A percentile compares a stretch with the other conserved stretches of the same genome.
phyloP scores from a whole-genome alignment of 805 yeast genomes.

The Scheffersomyces coipomensis region DNA sequence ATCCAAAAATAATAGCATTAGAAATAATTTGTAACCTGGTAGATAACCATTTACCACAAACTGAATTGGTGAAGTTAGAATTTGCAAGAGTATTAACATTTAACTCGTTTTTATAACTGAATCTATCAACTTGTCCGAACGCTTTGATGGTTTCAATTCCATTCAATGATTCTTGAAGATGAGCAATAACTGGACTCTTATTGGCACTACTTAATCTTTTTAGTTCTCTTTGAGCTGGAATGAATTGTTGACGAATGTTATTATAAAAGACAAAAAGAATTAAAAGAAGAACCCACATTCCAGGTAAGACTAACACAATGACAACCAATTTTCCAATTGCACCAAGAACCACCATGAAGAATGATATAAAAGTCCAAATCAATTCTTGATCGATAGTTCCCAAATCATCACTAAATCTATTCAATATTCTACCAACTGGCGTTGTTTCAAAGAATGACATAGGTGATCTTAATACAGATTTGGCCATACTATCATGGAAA shows the following conservation, averaged over 20 bases:
- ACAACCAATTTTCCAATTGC: constrained; percentile 26
- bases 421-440: constrained; percentile 38
- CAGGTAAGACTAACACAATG: constrained; percentile 28
- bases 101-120: constrained; percentile 18
- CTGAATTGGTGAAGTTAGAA: constrained; percentile 18
- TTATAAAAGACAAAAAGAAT: constrained; percentile 26
- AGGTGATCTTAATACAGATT: constrained; percentile 33
- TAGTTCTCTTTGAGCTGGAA: constrained; percentile 35
- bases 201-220: constrained; percentile 29
- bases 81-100: constrained; percentile 24
- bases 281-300: constrained; percentile 25
- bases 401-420: constrained; percentile 38
- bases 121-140: constrained; percentile 27
- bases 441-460: constrained; percentile 44
- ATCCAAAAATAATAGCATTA: constrained; percentile 25
- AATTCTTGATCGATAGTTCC: constrained; percentile 29
- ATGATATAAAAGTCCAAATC: constrained; percentile 25
- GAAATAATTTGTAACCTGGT: constrained; percentile 36
- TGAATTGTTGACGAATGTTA: constrained; percentile 26
- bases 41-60: constrained; percentile 32
- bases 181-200: constrained; percentile 33
- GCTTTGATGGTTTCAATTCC: constrained; percentile 38
- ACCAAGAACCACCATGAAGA: constrained; percentile 18
- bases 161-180: constrained; percentile 34
- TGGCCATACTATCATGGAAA: constrained; percentile 38